Conservation (phyloP, 768 basidiomycete genomes). For the Candolleomyces eurysporus region DNA sequence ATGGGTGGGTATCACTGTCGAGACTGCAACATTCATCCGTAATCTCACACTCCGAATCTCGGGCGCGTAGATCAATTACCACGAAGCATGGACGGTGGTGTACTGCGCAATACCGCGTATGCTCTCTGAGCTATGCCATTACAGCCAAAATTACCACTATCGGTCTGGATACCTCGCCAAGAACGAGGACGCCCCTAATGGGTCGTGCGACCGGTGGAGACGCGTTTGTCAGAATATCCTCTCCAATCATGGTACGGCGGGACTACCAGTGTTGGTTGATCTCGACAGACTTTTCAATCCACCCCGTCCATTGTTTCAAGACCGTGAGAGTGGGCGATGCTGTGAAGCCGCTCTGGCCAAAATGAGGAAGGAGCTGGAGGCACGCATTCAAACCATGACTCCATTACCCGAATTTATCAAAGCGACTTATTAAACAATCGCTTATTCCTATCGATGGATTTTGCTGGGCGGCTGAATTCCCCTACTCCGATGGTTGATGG, state of each 20-base stretch:
- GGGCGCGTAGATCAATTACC: not conserved
- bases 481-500: no score
- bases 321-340: not conserved
- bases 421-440: not conserved
- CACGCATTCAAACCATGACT: not conserved
- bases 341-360: not conserved
- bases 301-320: not conserved
- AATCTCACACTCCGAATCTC: not conserved
- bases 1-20: not conserved
- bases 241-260: no score
- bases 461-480: no score
- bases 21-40: no score
- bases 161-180: no score
- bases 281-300: not conserved
- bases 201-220: no score
- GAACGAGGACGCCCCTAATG: no score
- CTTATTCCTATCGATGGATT: no score
- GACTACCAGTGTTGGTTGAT: not conserved
- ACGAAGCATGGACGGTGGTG: not conserved
- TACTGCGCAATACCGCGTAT: no score
- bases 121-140: no score
- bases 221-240: no score
- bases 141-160: no score
- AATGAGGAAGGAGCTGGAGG: not conserved
- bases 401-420: not conserved